Evolutionary conservation across 1,284 basidiomycete genomes (phyloP).

Genomic region (Moesziomyces aphidis): DNA sequence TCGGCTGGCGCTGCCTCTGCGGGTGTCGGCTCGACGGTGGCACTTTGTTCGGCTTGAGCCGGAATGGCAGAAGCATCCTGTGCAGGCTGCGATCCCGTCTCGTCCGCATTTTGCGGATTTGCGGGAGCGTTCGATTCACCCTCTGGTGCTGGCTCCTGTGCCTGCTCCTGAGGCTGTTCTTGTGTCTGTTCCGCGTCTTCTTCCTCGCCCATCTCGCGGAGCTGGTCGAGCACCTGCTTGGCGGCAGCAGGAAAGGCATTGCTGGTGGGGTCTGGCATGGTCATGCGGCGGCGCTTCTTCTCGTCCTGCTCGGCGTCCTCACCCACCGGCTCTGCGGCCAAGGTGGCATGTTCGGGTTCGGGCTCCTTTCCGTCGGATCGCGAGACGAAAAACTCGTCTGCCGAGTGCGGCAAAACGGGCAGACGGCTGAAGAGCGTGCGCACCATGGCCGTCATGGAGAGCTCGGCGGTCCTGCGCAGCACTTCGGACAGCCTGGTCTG

Average conservation of each 20-base stretch:
- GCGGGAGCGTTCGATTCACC: background rate
- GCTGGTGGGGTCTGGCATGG: constrained; percentile 68
- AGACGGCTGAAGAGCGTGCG: constrained; percentile 83
- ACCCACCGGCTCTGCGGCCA: constrained; percentile 56
- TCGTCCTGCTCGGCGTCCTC: constrained; percentile 52
- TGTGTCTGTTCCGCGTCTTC: constrained; percentile 34
- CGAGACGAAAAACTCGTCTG: constrained; percentile 59
- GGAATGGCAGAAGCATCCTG: background rate
- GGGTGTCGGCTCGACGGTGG: background rate
- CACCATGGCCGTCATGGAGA: constrained; percentile 89
- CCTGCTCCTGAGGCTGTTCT: constrained; percentile 3
- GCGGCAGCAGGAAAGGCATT: constrained; percentile 62
- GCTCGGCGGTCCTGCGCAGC: constrained; percentile 89
- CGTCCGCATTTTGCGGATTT: background rate
- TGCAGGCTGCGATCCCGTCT: background rate
- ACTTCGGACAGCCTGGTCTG: constrained; percentile 93
- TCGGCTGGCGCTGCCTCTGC: constrained; percentile 1
- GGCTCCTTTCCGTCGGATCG: constrained; percentile 43
- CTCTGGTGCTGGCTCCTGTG: constrained; percentile 4
- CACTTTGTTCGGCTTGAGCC: background rate
- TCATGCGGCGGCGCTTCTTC: constrained; percentile 61
- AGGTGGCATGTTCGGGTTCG: constrained; percentile 58
- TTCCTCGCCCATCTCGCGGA: constrained; percentile 52
- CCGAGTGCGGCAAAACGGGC: constrained; percentile 71
- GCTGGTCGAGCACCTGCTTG: constrained; percentile 43